A percentile compares a stretch with the other conserved stretches of the same genome.
Conservation (phyloP, 2,329 filamentous ascomycete species). For the Fonsecaea pedrosoi region DNA sequence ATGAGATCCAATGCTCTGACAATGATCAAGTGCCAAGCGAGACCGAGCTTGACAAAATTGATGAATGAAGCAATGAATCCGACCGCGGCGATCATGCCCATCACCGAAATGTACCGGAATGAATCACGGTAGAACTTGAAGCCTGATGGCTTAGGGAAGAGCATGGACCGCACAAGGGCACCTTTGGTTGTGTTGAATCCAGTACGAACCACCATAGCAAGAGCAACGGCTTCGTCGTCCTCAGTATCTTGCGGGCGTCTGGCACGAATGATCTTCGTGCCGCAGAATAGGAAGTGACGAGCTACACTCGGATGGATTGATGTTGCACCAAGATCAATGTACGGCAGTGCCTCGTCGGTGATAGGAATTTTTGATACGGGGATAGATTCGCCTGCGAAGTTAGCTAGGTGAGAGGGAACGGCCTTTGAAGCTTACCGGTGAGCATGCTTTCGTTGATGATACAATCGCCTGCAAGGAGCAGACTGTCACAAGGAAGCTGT, state of each 20-base stretch:
- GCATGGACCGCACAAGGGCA: conserved; percentile 92
- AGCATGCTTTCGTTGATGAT: conserved; percentile 99
- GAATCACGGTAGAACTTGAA: conserved; percentile 99
- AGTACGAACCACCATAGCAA: conserved; percentile 90
- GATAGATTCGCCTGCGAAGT: conserved; percentile 77
- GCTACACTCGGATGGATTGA: conserved; percentile 83
- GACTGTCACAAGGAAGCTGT: conserved; percentile 89
- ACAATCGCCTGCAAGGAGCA: conserved; percentile 90
- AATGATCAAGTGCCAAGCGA: conserved; percentile 89
- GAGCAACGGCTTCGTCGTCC: conserved; percentile 84
- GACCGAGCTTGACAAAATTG: conserved; percentile 84
- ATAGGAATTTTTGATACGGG: conserved; percentile 92
- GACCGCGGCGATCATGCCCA: conserved; percentile 82
- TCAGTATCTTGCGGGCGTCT: conserved; percentile 84
- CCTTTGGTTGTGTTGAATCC: conserved; percentile 99
- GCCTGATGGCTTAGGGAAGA: conserved; percentile 96
- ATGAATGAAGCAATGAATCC: conserved; percentile 91
- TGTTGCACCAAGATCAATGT: conserved; percentile 78
- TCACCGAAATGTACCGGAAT: conserved; percentile 96
- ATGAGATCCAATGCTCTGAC: conserved; percentile 92
- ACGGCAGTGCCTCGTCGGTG: conserved; percentile 76
- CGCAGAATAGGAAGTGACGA: conserved; percentile 89
- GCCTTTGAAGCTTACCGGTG: conserved; percentile 61
- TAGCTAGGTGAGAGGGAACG: background rate
- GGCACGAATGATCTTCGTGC: conserved; percentile 92